Percentiles rank a stretch among this genome's conserved stretches.
These are phyloP conservation scores for Annona squamosa DNA, from an alignment of 164 flowering plant species.

Conservation along the genomic window DNA sequence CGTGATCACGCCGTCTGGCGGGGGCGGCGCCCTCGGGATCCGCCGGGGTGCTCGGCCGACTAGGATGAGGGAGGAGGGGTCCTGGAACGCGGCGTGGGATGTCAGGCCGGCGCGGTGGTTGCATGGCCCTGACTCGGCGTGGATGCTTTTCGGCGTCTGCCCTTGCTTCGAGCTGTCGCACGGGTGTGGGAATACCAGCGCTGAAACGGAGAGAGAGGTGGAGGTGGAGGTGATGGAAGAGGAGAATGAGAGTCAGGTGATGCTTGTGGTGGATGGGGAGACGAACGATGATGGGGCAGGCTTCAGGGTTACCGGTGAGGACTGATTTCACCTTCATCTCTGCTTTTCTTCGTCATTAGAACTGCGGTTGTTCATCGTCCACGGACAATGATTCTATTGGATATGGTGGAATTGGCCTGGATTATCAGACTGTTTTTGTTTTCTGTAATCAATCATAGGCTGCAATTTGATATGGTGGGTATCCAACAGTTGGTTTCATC, in stretches of 20 bases:
- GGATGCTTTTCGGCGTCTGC: conserved; percentile 82
- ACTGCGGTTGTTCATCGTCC: too few species aligned
- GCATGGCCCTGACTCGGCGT: conserved; percentile 72
- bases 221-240: background rate
- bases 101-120: conserved; percentile 88
- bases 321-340: background rate
- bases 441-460: too few species aligned
- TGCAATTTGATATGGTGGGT: too few species aligned
- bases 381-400: too few species aligned
- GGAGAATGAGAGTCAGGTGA: background rate
- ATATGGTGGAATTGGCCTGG: too few species aligned
- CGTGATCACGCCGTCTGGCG: conserved; percentile 41
- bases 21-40: conserved; percentile 12
- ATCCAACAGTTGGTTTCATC: too few species aligned
- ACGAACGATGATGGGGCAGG: conserved; percentile 13
- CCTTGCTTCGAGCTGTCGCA: conserved; percentile 32
- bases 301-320: conserved; percentile 58
- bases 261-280: background rate
- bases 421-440: too few species aligned
- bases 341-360: background rate
- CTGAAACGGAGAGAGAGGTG: background rate
- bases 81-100: conserved; percentile 86
- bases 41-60: conserved; percentile 6
- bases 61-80: conserved; percentile 62
- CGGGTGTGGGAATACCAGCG: background rate